Evolutionary conservation across 2,329 filamentous ascomycete genomes (phyloP).

Genomic region (Ilyonectria robusta): DNA sequence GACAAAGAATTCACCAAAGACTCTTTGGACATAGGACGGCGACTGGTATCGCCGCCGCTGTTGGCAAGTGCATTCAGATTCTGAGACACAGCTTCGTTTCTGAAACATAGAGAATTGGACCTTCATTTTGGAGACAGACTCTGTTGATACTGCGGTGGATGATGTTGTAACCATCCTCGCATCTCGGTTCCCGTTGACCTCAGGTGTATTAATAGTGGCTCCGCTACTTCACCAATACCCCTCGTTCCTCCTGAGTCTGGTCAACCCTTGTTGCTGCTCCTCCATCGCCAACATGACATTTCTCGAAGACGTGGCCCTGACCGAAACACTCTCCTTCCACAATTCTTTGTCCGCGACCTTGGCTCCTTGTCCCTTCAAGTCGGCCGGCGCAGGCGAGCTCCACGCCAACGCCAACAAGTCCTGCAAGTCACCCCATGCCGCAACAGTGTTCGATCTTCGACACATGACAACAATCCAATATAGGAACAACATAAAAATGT

Average conservation of each 20-base stretch:
- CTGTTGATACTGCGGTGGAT: no score
- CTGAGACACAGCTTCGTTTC: no score
- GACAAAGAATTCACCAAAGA: no score
- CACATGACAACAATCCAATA: not conserved
- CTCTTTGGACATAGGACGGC: no score
- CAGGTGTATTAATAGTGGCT: no score
- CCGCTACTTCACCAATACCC: not conserved
- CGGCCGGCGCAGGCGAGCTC: not conserved
- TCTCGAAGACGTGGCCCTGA: not conserved
- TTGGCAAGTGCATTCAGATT: no score
- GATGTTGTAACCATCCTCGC: no score
- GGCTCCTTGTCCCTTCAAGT: constrained; percentile 6
- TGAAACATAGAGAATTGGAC: no score
- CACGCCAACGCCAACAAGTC: not conserved
- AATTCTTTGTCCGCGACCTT: not conserved
- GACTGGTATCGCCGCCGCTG: no score
- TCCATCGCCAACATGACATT: not conserved
- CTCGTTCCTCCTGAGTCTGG: constrained; percentile 1
- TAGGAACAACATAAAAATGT: not conserved
- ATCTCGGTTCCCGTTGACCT: no score
- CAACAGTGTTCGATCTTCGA: not conserved
- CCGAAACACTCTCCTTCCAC: constrained; percentile 3
- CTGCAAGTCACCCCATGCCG: constrained; percentile 10
- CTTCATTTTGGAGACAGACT: no score
- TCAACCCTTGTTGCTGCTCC: not conserved